Conservation (phyloP, 83 land plant genomes). For the Picea abies region DNA sequence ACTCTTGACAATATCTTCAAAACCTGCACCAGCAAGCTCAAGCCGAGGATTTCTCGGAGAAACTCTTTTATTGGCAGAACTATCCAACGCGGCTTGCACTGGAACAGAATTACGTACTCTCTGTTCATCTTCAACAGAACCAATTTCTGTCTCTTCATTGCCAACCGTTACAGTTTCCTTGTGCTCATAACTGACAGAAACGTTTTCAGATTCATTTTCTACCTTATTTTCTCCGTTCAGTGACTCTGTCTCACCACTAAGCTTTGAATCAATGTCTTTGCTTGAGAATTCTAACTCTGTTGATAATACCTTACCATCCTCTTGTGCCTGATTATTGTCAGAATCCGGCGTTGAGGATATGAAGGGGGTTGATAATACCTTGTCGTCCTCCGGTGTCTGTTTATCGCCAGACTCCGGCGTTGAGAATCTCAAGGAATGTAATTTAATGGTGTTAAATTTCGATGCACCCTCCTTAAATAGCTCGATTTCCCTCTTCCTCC, state of each 20-base stretch:
- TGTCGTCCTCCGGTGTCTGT: too few relatives aligned
- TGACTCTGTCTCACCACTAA: too few relatives aligned
- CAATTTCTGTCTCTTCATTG: too few relatives aligned
- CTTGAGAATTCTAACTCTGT: neutral
- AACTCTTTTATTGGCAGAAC: slow-evolving; percentile 26
- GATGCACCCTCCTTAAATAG: slow-evolving; percentile 31
- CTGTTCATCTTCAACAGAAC: neutral
- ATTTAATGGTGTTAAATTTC: slow-evolving; percentile 27
- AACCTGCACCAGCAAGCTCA: slow-evolving; percentile 35
- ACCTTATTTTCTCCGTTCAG: too few relatives aligned
- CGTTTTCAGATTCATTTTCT: too few relatives aligned
- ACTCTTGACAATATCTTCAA: slow-evolving; percentile 55
- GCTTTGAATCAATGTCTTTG: too few relatives aligned
- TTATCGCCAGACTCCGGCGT: slow-evolving; percentile 23
- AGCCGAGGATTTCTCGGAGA: slow-evolving; percentile 52
- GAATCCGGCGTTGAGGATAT: slow-evolving; percentile 24
- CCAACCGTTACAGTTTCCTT: too few relatives aligned
- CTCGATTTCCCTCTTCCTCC: slow-evolving; percentile 32
- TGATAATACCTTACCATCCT: slow-evolving; percentile 1
- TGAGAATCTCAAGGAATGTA: slow-evolving; percentile 42
- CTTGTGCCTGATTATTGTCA: neutral
- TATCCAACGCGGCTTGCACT: neutral
- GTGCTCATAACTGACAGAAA: too few relatives aligned
- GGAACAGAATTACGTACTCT: neutral
- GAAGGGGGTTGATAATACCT: too few relatives aligned